Percentiles rank a stretch among this genome's conserved stretches.
Conservation (phyloP, 805 yeast species). For the Wickerhamomyces chaumierensis region DNA sequence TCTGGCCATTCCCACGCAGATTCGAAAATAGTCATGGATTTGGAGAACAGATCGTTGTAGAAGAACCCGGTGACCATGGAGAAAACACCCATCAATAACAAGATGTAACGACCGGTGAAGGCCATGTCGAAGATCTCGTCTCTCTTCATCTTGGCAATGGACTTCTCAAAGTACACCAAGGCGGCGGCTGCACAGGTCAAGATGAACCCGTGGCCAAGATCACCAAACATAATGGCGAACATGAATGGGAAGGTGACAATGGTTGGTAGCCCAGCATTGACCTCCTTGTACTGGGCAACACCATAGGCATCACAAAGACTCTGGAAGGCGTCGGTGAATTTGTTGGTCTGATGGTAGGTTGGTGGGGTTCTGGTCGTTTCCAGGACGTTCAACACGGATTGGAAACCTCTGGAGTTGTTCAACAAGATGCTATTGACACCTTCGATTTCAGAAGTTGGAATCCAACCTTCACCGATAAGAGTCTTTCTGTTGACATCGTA, state of each 20-base stretch:
- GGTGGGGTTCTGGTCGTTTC: slow-evolving; percentile 78
- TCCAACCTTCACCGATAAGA: slow-evolving; percentile 94
- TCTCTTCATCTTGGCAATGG: slow-evolving; percentile 57
- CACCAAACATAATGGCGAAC: slow-evolving; percentile 99
- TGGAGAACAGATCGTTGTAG: slow-evolving; percentile 89
- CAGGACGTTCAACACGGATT: slow-evolving; percentile 45
- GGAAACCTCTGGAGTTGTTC: slow-evolving; percentile 54
- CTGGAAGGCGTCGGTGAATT: slow-evolving; percentile 90
- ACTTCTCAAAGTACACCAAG: slow-evolving; percentile 64
- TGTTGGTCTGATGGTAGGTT: slow-evolving; percentile 85
- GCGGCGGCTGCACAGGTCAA: slow-evolving; percentile 61
- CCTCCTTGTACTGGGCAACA: slow-evolving; percentile 83
- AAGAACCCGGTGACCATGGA: slow-evolving; percentile 92
- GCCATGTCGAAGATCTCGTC: slow-evolving; percentile 98
- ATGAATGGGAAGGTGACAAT: slow-evolving; percentile 93
- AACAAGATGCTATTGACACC: slow-evolving; percentile 49
- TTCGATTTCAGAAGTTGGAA: slow-evolving; percentile 68
- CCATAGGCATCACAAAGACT: slow-evolving; percentile 93
- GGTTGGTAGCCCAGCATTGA: slow-evolving; percentile 93
- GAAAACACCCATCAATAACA: slow-evolving; percentile 85
- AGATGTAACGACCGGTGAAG: slow-evolving; percentile 80
- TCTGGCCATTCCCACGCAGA: slow-evolving; percentile 96
- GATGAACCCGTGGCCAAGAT: slow-evolving; percentile 89
- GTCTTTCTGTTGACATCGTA: slow-evolving; percentile 67
- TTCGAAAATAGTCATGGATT: slow-evolving; percentile 73